Evolutionary conservation across 2,329 filamentous ascomycete genomes (phyloP), one percentile per base, ranked within the genome.

Genomic region (Aspergillus spinulosporus): DNA sequence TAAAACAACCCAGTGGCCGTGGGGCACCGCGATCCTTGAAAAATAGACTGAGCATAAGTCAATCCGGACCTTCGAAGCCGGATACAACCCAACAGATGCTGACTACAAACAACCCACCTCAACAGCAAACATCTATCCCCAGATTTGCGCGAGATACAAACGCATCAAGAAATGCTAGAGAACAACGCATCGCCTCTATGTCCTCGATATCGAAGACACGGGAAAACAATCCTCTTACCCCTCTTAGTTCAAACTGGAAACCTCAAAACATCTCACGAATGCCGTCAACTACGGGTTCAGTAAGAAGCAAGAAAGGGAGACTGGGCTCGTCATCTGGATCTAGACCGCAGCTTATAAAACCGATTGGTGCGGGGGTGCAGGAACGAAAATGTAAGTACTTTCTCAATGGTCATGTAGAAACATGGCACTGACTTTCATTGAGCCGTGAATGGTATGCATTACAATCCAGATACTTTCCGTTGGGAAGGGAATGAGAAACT

Each of bases 401-500:
- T 57, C n/a, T 31, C 12, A 34, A 40, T 21, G 21, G 32, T 46
- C 44, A 39, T 46, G 28, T 47, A 49, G 28, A 55, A 50, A 59
- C 47, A 47, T 28, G 6, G 21, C 32, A 49, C 58, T 63, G 45
- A 60, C 49, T 21, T 59, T 56, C 53, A 42, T 4, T 32, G 40
- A 93, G 90, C 87, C 68, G 84, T 96, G 59, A 94, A 96, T 74
- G 94, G 93, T 62, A 99, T 99, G 94, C 88, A 86, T 53, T 99
- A 96, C 72, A 97, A 99, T 68, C 90, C 94, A 5, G 80, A 83
- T 29, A 89, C 90, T 6, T 94, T 87, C 68, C 84, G 86, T 49
- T 99, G 94, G 94, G 94, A 99, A 79, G 94, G 94, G 51, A 99
- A 99, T 66, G 94, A 99, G 71, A 93, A 91, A 65, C 88, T 34